phyloP scores from a whole-genome alignment of 192 early-diverging fungal genomes.

The Lobosporangium transversale region DNA sequence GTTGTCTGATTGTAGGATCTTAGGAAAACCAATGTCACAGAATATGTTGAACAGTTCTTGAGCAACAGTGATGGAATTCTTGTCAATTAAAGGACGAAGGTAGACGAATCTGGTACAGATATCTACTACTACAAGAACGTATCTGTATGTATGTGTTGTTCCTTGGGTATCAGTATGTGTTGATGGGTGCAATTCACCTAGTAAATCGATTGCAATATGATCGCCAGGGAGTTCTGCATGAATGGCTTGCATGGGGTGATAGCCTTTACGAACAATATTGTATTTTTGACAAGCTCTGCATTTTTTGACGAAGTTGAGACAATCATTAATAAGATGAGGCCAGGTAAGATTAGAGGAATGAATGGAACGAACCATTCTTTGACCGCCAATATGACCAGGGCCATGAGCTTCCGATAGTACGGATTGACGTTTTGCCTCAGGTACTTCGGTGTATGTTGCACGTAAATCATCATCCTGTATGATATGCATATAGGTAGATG shows the following conservation, averaged over 20 bases:
- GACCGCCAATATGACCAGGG: conserved; percentile 16
- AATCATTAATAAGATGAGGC: conserved; percentile 18
- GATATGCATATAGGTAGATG: too few relatives aligned
- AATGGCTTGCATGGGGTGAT: conserved; percentile 27
- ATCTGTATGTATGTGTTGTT: not conserved
- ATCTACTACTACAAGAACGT: conserved; percentile 40
- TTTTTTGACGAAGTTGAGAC: conserved; percentile 12
- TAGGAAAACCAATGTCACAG: conserved; percentile 40
- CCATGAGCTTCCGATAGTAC: not conserved
- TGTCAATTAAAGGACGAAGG: conserved; percentile 7
- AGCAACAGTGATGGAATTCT: conserved; percentile 6
- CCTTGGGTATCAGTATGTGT: conserved; percentile 7
- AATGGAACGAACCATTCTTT: conserved; percentile 12
- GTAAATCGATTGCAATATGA: conserved; percentile 35
- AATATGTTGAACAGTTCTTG: conserved; percentile 10
- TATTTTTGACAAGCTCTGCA: conserved; percentile 27
- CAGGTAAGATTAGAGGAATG: conserved; percentile 31
- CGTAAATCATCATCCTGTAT: too few relatives aligned
- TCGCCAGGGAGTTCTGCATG: conserved; percentile 32
- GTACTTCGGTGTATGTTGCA: too few relatives aligned
- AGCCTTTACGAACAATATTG: conserved; percentile 41
- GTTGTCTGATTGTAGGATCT: conserved; percentile 48
- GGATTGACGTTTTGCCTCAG: not conserved
- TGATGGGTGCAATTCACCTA: too few relatives aligned
- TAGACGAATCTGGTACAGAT: conserved; percentile 48